Base-by-base conservation (phyloP, 163 green algal genomes). In the Botryococcus braunii region DNA sequence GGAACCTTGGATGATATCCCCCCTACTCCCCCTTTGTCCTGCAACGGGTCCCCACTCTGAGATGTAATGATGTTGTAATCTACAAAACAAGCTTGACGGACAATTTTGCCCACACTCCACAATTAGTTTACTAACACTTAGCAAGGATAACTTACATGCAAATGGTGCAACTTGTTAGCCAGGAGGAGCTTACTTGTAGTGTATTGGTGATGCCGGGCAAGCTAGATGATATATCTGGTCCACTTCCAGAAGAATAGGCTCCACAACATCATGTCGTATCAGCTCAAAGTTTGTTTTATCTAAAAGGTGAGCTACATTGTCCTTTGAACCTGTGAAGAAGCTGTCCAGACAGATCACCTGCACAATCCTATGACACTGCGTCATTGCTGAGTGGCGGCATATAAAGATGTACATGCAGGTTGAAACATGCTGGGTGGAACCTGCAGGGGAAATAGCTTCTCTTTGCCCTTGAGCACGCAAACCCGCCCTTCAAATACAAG, bases 321-420 rank as follows among this genome's bases (percentile, higher is more conserved):
- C 90, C 71, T 96, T 97, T 76, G 78, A 89, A 34, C 95, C 95
- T 13, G 95, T 99, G 86, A 99, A 99, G 72, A 99, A 97, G 74
- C 97, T 99, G 81, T 99, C 95, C n/a, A 99, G 31, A 82, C 92
- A 97, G 62, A 99, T 96, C 17, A 99, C 94, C 88, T 97, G 80
- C 46, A 62, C 4, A 40, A 40, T 48, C n/a, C 11, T 11, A 7
- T 37, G 50, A 9, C 9, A 7, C 11, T 7, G 13, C 43, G 43
- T 61, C 50, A 61, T 25, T 61, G 50, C 46, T 55, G 46, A 27
- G 46, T 21, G 21, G n/a, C n/a, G n/a, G n/a, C n/a, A n/a, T n/a
- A n/a, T n/a, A n/a, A n/a, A n/a, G n/a, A n/a, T n/a, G n/a, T n/a
- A n/a, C n/a, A n/a, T n/a, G 46, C 17, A 13, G 21, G 46, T 13